Evolutionary conservation across 2,329 filamentous ascomycete genomes (phyloP).

Genomic region (Ascochyta pisi): DNA sequence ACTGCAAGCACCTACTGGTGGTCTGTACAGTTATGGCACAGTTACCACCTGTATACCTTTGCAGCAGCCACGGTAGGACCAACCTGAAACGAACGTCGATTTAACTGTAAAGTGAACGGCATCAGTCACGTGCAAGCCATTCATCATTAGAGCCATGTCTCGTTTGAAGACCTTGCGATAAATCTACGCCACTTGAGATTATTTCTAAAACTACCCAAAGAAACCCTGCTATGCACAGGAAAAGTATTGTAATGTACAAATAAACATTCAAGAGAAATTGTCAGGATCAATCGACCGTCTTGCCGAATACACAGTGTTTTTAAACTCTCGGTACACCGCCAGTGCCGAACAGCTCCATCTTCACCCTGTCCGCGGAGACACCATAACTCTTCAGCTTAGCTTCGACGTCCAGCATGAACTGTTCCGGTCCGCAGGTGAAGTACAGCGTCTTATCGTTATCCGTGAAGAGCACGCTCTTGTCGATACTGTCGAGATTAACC

Average conservation of each 20-base stretch:
- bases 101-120: no score
- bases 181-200: background rate
- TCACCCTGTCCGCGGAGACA: slow-evolving; percentile 65
- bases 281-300: slow-evolving; percentile 3
- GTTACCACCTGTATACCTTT: background rate
- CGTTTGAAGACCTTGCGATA: background rate
- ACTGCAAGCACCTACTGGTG: slow-evolving; percentile 22
- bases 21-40: slow-evolving; percentile 7
- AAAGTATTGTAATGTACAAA: background rate
- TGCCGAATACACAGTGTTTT: background rate
- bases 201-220: background rate
- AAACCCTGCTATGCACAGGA: background rate
- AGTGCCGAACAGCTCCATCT: slow-evolving; percentile 69
- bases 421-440: slow-evolving; percentile 73
- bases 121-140: background rate
- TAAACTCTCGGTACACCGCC: slow-evolving; percentile 45
- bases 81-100: background rate
- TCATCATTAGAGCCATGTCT: background rate
- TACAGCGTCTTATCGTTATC: slow-evolving; percentile 66
- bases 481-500: slow-evolving; percentile 64
- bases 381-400: slow-evolving; percentile 61
- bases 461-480: slow-evolving; percentile 63
- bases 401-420: slow-evolving; percentile 71
- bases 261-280: background rate
- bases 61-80: background rate